These are phyloP conservation scores for Eremochloa ophiuroides DNA, from an alignment of 176 grass and related monocot genomes.

Conservation along the genomic window DNA sequence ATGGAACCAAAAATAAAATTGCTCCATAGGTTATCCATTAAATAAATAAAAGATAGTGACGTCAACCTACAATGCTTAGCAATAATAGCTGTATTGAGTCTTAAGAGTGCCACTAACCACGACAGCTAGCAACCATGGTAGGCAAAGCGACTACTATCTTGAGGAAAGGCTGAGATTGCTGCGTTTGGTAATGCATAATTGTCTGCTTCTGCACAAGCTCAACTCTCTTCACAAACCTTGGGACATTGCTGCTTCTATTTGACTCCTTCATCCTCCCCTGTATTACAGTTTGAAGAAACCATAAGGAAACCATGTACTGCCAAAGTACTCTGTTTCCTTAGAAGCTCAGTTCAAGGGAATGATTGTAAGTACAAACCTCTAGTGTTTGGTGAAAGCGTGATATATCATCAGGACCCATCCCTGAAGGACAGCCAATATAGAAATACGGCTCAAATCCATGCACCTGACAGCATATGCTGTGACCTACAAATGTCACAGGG, in stretches of 20 bases:
- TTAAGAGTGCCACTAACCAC: constrained; percentile 51
- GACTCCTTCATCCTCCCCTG: constrained; percentile 95
- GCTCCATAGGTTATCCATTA: not conserved
- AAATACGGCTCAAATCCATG: constrained; percentile 99
- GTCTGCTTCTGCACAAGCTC: constrained; percentile 92
- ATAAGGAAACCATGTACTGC: constrained; percentile 31
- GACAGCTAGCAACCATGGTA: constrained; percentile 95
- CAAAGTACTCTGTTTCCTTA: constrained; percentile 1
- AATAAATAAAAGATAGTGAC: not conserved
- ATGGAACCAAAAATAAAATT: constrained; percentile 15
- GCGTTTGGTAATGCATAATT: constrained; percentile 95
- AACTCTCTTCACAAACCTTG: constrained; percentile 81
- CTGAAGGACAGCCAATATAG: constrained; percentile 65
- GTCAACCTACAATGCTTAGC: not conserved
- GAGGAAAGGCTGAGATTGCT: constrained; percentile 73
- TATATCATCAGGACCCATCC: constrained; percentile 95
- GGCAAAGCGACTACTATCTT: constrained; percentile 94
- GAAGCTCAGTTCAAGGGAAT: not conserved
- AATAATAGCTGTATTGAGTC: not conserved
- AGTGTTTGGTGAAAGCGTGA: constrained; percentile 77
- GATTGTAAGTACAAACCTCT: constrained; percentile 54
- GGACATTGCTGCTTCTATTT: constrained; percentile 91
- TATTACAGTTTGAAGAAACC: constrained; percentile 19
- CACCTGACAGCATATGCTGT: constrained; percentile 90
- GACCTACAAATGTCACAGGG: constrained; percentile 46